Evolutionary conservation across 1,284 basidiomycete genomes (phyloP).

Genomic region (Chalciporus sp.): DNA sequence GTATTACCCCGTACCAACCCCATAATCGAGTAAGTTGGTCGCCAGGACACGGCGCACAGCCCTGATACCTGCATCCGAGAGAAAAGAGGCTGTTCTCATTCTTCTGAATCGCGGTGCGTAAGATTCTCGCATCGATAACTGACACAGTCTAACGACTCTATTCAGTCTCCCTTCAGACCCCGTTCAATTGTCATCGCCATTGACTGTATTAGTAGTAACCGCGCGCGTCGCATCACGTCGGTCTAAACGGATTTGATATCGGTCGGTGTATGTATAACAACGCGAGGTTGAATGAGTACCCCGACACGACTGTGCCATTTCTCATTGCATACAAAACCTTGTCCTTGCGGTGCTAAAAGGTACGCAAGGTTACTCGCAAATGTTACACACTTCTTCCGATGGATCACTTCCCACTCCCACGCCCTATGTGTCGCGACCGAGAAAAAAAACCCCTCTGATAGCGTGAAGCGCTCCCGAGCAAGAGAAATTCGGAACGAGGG

Average conservation of each 20-base stretch:
- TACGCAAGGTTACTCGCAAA: conserved; percentile 21
- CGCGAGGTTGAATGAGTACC: too few species aligned
- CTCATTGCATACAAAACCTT: conserved; percentile 23
- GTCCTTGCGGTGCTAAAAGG: conserved; percentile 34
- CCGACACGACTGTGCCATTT: conserved; percentile 1
- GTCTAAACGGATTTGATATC: background rate
- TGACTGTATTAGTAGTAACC: conserved; percentile 17
- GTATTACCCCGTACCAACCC: too few species aligned
- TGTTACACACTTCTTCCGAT: conserved; percentile 20
- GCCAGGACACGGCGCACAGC: conserved; percentile 22
- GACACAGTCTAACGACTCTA: too few species aligned
- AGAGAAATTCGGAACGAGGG: conserved; percentile 20
- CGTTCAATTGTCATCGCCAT: conserved; percentile 11
- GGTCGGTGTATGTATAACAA: background rate
- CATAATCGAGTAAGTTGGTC: background rate
- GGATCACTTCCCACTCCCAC: conserved; percentile 24
- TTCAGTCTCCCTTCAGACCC: conserved; percentile 14
- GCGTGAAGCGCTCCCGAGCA: conserved; percentile 26
- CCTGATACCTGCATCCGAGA: background rate
- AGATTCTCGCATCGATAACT: conserved; percentile 14
- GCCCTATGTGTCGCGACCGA: conserved; percentile 18
- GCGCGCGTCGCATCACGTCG: too few species aligned
- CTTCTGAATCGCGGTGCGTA: background rate
- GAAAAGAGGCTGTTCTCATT: too few species aligned
- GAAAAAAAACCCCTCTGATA: conserved; percentile 1